Evolutionary conservation across 306 rosid genomes (phyloP).

Genomic region (Gleditsia sinensis): DNA sequence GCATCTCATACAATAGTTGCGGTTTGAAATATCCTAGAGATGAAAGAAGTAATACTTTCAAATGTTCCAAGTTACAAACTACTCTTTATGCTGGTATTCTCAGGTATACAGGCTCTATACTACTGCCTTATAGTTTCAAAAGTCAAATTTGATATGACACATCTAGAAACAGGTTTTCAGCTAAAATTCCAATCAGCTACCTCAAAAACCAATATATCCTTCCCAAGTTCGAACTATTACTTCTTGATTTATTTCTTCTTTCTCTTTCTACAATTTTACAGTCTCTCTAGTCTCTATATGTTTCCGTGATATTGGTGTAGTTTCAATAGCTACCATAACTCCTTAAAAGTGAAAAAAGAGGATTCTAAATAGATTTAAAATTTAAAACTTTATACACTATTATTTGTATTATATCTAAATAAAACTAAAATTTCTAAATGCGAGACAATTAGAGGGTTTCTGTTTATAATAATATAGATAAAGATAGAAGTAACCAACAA

Average conservation of each 20-base stretch:
- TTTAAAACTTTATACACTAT: neutral
- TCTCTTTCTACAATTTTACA: neutral
- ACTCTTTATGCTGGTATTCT: slow-evolving; percentile 6
- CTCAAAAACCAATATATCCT: slow-evolving; percentile 20
- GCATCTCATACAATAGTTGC: slow-evolving; percentile 28
- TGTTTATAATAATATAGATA: neutral
- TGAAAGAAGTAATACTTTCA: slow-evolving; percentile 13
- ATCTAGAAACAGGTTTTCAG: neutral
- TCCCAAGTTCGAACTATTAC: slow-evolving; percentile 23
- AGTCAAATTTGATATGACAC: neutral
- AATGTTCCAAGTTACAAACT: slow-evolving; percentile 11
- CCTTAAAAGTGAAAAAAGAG: neutral
- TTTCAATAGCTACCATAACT: slow-evolving; percentile 5
- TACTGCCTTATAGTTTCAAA: neutral
- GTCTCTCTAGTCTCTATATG: neutral
- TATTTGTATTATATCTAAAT: neutral
- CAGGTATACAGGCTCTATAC: slow-evolving; percentile 15
- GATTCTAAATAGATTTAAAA: neutral
- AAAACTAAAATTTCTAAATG: neutral
- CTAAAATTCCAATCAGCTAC: slow-evolving; percentile 9
- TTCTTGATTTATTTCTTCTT: neutral
- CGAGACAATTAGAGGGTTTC: neutral
- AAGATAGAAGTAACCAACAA: neutral
- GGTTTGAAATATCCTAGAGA: slow-evolving; percentile 22
- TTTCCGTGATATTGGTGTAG: slow-evolving; percentile 20